Evolutionary conservation across 208 protist genomes (phyloP).

Genomic region (Leishmania mexicana): DNA sequence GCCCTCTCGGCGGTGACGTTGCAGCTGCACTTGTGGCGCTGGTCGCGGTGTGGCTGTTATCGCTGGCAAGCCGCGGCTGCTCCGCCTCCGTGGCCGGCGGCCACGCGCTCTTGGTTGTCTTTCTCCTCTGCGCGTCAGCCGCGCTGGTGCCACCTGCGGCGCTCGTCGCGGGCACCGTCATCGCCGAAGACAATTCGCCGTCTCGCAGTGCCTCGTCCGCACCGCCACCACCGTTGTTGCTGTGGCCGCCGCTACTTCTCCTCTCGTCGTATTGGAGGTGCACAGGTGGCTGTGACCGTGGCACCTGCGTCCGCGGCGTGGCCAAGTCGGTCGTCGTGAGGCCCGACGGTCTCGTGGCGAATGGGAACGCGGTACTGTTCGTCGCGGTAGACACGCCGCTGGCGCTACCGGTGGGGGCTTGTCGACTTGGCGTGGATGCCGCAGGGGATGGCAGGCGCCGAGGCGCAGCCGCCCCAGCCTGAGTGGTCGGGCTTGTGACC

Average conservation of each 20-base stretch:
- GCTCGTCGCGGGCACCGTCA: not conserved
- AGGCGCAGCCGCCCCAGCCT: not conserved
- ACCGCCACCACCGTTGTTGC: not conserved
- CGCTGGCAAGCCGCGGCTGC: not conserved
- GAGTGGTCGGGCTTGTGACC: not conserved
- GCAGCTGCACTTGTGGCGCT: not conserved
- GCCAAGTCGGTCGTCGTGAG: not conserved
- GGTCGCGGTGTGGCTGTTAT: not conserved
- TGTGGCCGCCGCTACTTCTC: not conserved
- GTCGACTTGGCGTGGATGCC: not conserved
- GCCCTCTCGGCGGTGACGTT: not conserved
- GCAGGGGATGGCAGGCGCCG: not conserved
- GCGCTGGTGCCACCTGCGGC: not conserved
- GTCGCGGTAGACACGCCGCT: not conserved
- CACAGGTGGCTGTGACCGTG: not conserved
- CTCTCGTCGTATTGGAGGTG: not conserved
- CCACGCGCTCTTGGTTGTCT: not conserved
- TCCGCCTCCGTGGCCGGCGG: not conserved
- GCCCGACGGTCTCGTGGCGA: not conserved
- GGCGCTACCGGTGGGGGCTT: not conserved
- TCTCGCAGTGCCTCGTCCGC: not conserved
- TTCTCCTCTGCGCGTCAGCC: not conserved
- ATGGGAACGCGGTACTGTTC: not conserved
- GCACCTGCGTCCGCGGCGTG: not conserved
- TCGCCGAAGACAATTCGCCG: not conserved